Conservation (phyloP, 2,329 filamentous ascomycete species). For the Pseudogymnoascus pannorum region DNA sequence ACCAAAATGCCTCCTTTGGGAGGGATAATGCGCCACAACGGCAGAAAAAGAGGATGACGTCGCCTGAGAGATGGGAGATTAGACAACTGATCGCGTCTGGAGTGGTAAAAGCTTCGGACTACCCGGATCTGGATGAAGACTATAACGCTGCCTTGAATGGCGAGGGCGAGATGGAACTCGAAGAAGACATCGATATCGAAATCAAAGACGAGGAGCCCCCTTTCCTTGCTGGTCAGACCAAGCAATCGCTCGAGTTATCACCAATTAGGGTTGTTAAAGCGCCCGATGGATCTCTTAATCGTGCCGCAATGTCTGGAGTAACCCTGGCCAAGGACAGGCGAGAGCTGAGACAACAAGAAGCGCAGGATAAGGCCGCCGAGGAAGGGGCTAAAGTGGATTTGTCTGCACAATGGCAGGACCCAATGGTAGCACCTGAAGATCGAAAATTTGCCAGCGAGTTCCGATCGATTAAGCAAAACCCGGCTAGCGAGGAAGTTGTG, state of each 20-base stretch:
- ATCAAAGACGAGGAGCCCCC: conserved; percentile 93
- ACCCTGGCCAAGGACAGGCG: conserved; percentile 81
- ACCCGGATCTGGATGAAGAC: conserved; percentile 89
- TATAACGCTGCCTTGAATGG: conserved; percentile 82
- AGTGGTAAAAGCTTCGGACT: conserved; percentile 85
- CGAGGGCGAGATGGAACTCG: conserved; percentile 81
- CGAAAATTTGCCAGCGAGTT: conserved; percentile 85
- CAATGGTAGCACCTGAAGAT: conserved; percentile 81
- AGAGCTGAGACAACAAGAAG: conserved; percentile 82
- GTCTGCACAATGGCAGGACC: conserved; percentile 89
- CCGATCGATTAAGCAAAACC: conserved; percentile 50
- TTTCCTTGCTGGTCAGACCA: conserved; percentile 91
- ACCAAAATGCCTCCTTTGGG: conserved; percentile 56
- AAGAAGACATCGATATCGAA: conserved; percentile 96
- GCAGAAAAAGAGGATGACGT: conserved; percentile 86
- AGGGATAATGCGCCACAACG: conserved; percentile 45
- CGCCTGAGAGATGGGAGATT: conserved; percentile 96
- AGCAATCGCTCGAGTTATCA: conserved; percentile 88
- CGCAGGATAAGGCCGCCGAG: conserved; percentile 67
- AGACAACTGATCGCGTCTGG: conserved; percentile 93
- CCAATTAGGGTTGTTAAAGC: conserved; percentile 96
- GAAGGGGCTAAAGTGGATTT: conserved; percentile 73
- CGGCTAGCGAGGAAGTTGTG: conserved; percentile 54
- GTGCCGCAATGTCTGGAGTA: conserved; percentile 90
- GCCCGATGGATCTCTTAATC: conserved; percentile 94